phyloP scores from a whole-genome alignment of 2,329 filamentous ascomycete species.

The Beauveria medogensis region DNA sequence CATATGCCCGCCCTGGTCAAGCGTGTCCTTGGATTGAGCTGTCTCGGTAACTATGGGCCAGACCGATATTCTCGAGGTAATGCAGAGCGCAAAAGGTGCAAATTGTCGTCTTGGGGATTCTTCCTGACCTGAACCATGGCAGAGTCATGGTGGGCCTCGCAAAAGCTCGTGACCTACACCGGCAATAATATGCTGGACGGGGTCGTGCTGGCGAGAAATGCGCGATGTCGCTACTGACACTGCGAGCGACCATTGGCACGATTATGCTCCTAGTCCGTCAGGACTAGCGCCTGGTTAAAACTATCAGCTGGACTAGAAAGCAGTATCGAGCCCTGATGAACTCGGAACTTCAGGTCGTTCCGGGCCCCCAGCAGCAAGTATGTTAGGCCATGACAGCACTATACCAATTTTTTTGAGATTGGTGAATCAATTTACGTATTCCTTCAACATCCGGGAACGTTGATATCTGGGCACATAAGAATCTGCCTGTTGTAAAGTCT shows the following conservation, averaged over 20 bases:
- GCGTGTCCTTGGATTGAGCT: slow-evolving; percentile 10
- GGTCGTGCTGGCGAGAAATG: slow-evolving; percentile 14
- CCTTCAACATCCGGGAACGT: too few relatives aligned
- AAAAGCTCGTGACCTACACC: slow-evolving; percentile 11
- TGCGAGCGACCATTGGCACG: slow-evolving; percentile 13
- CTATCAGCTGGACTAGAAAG: background rate
- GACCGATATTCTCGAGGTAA: slow-evolving; percentile 15
- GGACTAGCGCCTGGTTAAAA: slow-evolving; percentile 10
- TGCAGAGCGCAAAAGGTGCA: slow-evolving; percentile 13
- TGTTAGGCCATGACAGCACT: too few relatives aligned
- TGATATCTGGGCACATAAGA: too few relatives aligned
- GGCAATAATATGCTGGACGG: background rate
- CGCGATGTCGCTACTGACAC: slow-evolving; percentile 17
- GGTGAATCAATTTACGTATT: too few relatives aligned
- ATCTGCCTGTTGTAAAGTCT: too few relatives aligned
- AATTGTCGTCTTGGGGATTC: background rate
- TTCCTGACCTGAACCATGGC: slow-evolving; percentile 6
- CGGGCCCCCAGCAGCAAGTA: too few relatives aligned
- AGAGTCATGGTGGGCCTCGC: slow-evolving; percentile 9
- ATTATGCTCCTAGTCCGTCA: slow-evolving; percentile 18
- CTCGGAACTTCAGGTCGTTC: too few relatives aligned
- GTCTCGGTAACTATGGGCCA: slow-evolving; percentile 10
- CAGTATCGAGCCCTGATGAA: slow-evolving; percentile 15
- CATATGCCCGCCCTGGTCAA: slow-evolving; percentile 13
- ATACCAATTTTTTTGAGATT: too few relatives aligned